Conservation (phyloP, 2,329 filamentous ascomycete species). For the Penicillium sp. region DNA sequence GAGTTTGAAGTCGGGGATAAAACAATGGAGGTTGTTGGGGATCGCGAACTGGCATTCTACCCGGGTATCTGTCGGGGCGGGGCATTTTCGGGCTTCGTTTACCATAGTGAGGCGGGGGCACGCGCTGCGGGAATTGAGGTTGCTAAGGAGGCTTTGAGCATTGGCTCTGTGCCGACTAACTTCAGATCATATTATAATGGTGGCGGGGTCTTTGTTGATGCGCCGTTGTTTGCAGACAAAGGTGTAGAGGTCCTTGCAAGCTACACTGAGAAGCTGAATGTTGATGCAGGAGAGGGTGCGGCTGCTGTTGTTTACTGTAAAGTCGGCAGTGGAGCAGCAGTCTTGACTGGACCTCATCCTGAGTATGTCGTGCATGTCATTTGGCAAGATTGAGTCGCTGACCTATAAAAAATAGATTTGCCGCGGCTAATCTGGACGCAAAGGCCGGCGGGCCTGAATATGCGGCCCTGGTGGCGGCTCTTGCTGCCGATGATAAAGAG, state of each 20-base stretch:
- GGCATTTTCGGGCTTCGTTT: slow-evolving; percentile 86
- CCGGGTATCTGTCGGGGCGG: slow-evolving; percentile 81
- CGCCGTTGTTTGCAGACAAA: slow-evolving; percentile 57
- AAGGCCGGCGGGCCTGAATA: slow-evolving; percentile 69
- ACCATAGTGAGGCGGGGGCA: slow-evolving; percentile 82
- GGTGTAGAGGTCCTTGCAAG: slow-evolving; percentile 79
- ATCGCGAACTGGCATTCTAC: slow-evolving; percentile 83
- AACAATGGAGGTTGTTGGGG: slow-evolving; percentile 78
- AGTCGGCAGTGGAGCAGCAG: slow-evolving; percentile 73
- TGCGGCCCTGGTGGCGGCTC: slow-evolving; percentile 63
- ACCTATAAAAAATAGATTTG: slow-evolving; percentile 62
- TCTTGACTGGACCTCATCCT: slow-evolving; percentile 87
- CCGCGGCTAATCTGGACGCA: slow-evolving; percentile 70
- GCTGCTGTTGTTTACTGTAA: slow-evolving; percentile 83
- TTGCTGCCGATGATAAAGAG: slow-evolving; percentile 67
- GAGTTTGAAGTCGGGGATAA: slow-evolving; percentile 89
- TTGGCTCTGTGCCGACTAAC: slow-evolving; percentile 55
- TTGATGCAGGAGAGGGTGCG: slow-evolving; percentile 69
- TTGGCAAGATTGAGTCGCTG: slow-evolving; percentile 12
- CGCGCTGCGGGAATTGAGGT: slow-evolving; percentile 68
- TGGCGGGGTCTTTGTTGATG: slow-evolving; percentile 87
- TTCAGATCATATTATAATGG: slow-evolving; percentile 90
- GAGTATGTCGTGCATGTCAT: slow-evolving; percentile 60
- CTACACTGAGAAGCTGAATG: slow-evolving; percentile 71
- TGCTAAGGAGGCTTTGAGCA: slow-evolving; percentile 57